Evolutionary conservation across 805 yeast genomes (phyloP), one percentile per base, ranked within the genome.

Genomic region (Cyberlindnera xylosilytica): DNA sequence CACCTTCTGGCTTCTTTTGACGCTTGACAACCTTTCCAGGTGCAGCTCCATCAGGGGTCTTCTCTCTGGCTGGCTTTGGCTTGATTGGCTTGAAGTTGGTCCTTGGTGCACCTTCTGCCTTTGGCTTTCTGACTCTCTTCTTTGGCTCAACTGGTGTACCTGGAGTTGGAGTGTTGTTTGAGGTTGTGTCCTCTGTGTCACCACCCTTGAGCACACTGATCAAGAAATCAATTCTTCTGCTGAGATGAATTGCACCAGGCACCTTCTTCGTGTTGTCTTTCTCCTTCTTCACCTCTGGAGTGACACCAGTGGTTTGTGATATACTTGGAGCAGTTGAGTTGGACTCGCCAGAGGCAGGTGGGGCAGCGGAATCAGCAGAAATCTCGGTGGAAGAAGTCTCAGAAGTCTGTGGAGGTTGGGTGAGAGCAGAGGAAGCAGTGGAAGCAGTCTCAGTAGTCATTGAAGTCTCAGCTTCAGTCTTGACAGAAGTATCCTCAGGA

Each of bases 171-270:
- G 62, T 53, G 20, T 54, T 51, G n/a, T 36, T 42, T 2, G 55
- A 38, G 15, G 51, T 49, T 11, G 26, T 33, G 12, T 68, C 73
- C 11, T 49, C 52, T 10, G 49, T 29, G 7, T 66, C 73, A 20
- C 74, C 82, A 16, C 81, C 96, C 47, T 74, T 73, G 52, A 91
- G 65, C 10, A 87, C 80, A 3, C 78, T 64, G 20, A 91, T 74
- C 55, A 93, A 70, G 56, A 90, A 91, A 60, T 95, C 99, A 1
- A 87, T 81, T 60, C 99, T 79, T 64, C 99, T 79, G 10, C 87
- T 87, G 38, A 93, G 69, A 64, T 93, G 99, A 15, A 93, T 93
- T 3, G 97, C 76, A 8, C 95, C 93, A 1, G 99, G 98, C 4
- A 84, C 85, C 56, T 80, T 84, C 50, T 87, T 85, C 23, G 69